A percentile compares a stretch with the other conserved stretches of the same genome.
Conservation (phyloP, 441 rosid genomes). For the Gossypium trilobum region DNA sequence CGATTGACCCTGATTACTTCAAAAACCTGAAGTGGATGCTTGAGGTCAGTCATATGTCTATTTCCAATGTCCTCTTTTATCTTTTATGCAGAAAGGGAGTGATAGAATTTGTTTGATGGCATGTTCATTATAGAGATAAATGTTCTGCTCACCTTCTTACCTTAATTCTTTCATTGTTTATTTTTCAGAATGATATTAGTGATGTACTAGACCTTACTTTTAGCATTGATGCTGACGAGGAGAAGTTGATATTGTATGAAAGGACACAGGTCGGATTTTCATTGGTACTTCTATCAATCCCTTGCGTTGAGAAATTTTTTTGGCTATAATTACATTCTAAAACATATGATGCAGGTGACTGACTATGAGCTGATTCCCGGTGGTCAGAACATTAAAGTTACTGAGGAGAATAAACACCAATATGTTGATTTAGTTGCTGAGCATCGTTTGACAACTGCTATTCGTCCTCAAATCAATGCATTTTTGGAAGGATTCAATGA, state of each 20-base stretch:
- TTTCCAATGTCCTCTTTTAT: background rate
- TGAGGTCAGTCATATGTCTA: slow-evolving; percentile 42
- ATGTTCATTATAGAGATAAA: background rate
- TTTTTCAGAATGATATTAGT: slow-evolving; percentile 61
- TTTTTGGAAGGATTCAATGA: slow-evolving; percentile 81
- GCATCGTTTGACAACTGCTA: slow-evolving; percentile 90
- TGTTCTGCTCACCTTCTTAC: background rate
- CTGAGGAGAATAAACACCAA: slow-evolving; percentile 85
- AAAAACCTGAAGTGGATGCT: slow-evolving; percentile 91
- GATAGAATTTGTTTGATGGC: background rate
- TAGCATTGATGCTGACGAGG: slow-evolving; percentile 96
- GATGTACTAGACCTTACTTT: slow-evolving; percentile 78
- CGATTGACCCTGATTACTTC: slow-evolving; percentile 85
- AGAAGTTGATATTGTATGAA: slow-evolving; percentile 75
- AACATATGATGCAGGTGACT: slow-evolving; percentile 50
- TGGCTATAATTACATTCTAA: background rate
- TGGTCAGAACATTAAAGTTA: slow-evolving; percentile 77
- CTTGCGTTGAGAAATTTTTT: background rate
- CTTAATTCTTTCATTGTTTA: slow-evolving; percentile 10
- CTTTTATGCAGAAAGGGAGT: background rate
- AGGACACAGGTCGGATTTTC: slow-evolving; percentile 47
- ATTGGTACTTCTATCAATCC: background rate
- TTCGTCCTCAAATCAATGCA: slow-evolving; percentile 90
- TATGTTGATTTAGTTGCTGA: slow-evolving; percentile 82
- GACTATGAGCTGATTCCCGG: slow-evolving; percentile 86